Evolutionary conservation across 106 monocot genomes (phyloP).

Genomic region (Acanthochlamys bracteata): DNA sequence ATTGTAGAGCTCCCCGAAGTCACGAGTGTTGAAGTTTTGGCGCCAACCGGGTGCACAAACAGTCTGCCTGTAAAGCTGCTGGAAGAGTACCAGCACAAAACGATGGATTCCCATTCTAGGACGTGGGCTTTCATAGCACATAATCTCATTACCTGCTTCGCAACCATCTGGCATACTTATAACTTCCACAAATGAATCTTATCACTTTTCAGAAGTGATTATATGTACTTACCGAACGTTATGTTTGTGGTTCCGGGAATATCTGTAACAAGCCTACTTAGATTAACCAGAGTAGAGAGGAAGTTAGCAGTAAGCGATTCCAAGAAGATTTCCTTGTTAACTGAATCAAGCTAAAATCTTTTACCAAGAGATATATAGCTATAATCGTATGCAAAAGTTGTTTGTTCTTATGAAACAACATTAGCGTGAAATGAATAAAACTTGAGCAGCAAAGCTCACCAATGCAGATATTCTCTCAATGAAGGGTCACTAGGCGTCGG

Average conservation of each 20-base stretch:
- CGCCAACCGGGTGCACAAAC: conserved; percentile 55
- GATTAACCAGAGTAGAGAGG: too few relatives aligned
- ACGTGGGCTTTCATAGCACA: conserved; percentile 71
- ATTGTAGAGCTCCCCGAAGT: conserved; percentile 38
- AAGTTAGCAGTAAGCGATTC: background rate
- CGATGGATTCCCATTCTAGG: conserved; percentile 73
- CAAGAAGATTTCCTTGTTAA: too few relatives aligned
- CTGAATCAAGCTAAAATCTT: too few relatives aligned
- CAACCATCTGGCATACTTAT: too few relatives aligned
- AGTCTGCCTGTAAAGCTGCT: conserved; percentile 49
- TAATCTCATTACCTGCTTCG: conserved; percentile 54
- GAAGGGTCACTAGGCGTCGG: conserved; percentile 34
- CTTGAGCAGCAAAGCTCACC: too few relatives aligned
- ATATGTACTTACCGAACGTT: conserved; percentile 35
- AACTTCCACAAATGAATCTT: background rate
- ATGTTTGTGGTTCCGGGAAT: conserved; percentile 72
- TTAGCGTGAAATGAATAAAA: too few relatives aligned
- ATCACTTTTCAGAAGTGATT: background rate
- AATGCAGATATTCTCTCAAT: conserved; percentile 34
- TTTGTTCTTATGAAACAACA: too few relatives aligned
- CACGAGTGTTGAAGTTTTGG: conserved; percentile 43
- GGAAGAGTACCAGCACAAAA: conserved; percentile 60
- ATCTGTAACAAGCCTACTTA: conserved; percentile 72
- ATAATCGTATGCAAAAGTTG: too few relatives aligned
- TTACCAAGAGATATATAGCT: too few relatives aligned